Percentiles rank a stretch among this genome's conserved stretches.
Conservation (phyloP, 306 rosid species). For the Glycine tomentella region DNA sequence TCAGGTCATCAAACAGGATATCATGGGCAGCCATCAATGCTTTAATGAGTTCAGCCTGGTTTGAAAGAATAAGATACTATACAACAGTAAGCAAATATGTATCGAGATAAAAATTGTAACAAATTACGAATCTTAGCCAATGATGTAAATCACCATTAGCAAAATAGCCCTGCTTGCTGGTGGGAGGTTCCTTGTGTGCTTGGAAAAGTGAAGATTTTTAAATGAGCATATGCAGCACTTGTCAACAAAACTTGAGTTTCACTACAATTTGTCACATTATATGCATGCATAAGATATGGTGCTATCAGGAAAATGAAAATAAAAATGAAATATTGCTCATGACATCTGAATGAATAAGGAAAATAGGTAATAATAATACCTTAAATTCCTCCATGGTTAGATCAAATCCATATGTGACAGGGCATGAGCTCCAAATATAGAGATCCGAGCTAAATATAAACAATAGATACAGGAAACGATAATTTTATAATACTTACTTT, state of each 20-base stretch:
- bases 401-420: slow-evolving; percentile 20
- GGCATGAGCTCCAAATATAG: slow-evolving; percentile 6
- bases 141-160: slow-evolving; percentile 50
- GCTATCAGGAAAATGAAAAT: slow-evolving; percentile 1
- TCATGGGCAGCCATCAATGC: slow-evolving; percentile 70
- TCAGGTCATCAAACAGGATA: slow-evolving; percentile 77
- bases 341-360: too few species aligned
- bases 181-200: slow-evolving; percentile 87
- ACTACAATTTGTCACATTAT: slow-evolving; percentile 56
- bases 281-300: slow-evolving; percentile 9
- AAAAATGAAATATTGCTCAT: neutral
- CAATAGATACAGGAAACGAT: slow-evolving; percentile 21
- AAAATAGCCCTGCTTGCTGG: slow-evolving; percentile 88
- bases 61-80: slow-evolving; percentile 34
- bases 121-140: neutral
- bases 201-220: slow-evolving; percentile 71
- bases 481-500: slow-evolving; percentile 11
- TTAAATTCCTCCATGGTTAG: slow-evolving; percentile 29
- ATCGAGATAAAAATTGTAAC: neutral
- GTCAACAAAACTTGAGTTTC: slow-evolving; percentile 71
- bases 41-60: slow-evolving; percentile 62
- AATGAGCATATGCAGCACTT: slow-evolving; percentile 80
- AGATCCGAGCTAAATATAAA: slow-evolving; percentile 10
- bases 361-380: slow-evolving; percentile 8
- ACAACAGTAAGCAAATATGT: slow-evolving; percentile 16